A percentile compares a stretch with the other conserved stretches of the same genome.
These are phyloP conservation scores for Chimonanthus salicifolius DNA, from an alignment of 164 flowering plant genomes.

Conservation along the genomic window DNA sequence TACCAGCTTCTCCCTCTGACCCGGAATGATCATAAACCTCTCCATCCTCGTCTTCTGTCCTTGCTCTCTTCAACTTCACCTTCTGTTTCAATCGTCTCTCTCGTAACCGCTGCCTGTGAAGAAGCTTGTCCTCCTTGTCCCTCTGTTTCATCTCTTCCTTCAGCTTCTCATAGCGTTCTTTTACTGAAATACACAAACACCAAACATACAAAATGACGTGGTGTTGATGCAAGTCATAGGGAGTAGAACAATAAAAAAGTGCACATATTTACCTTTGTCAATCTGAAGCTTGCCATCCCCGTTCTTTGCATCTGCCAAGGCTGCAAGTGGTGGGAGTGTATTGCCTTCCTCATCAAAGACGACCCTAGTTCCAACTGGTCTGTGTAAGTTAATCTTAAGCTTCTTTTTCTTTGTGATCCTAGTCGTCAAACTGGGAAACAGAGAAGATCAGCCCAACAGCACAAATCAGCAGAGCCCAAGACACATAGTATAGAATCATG, in stretches of 20 bases:
- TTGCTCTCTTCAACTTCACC: constrained; percentile 48
- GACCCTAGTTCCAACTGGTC: constrained; percentile 70
- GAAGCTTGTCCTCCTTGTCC: constrained; percentile 76
- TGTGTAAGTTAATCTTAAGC: constrained; percentile 74
- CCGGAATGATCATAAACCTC: constrained; percentile 30
- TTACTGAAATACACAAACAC: constrained; percentile 25
- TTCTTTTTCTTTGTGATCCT: constrained; percentile 76
- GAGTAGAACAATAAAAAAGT: background rate
- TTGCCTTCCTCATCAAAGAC: constrained; percentile 88
- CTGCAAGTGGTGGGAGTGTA: constrained; percentile 67
- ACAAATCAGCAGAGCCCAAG: background rate
- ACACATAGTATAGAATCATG: background rate
- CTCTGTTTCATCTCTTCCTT: constrained; percentile 54
- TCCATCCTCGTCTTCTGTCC: constrained; percentile 34
- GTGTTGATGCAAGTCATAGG: too few relatives aligned
- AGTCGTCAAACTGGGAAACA: constrained; percentile 40
- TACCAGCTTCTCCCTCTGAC: constrained; percentile 35
- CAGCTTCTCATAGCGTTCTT: constrained; percentile 44
- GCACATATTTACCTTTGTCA: constrained; percentile 46
- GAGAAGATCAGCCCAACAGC: background rate
- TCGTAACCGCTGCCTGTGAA: constrained; percentile 44
- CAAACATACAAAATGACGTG: too few relatives aligned
- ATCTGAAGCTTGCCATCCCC: constrained; percentile 25
- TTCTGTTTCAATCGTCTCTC: constrained; percentile 55
- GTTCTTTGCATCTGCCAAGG: constrained; percentile 38